These are phyloP conservation scores for Aurinia saxatilis DNA, from an alignment of 345 rosid species.

Conservation along the genomic window DNA sequence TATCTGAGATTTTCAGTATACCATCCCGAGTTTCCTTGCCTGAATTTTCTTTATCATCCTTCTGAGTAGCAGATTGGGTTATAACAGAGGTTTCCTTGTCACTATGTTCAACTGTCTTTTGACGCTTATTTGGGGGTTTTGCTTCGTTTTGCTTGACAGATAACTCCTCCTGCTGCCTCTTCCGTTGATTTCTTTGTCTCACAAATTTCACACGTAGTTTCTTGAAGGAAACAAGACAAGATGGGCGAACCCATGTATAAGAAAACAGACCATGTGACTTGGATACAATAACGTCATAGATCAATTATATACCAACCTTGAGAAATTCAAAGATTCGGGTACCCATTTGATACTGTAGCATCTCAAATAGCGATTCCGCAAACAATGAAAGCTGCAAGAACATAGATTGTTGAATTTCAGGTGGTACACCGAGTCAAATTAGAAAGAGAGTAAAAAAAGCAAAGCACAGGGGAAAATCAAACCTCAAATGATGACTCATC, in stretches of 20 bases:
- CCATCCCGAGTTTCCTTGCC: constrained; percentile 24
- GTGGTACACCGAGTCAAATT: not conserved
- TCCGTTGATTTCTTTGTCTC: constrained; percentile 63
- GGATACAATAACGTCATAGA: not conserved
- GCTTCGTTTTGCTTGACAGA: constrained; percentile 38
- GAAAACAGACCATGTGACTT: not conserved
- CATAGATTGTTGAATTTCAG: not conserved
- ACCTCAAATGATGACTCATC: constrained; percentile 98
- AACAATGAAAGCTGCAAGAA: constrained; percentile 78
- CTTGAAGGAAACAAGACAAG: constrained; percentile 27
- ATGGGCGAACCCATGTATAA: not conserved
- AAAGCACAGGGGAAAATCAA: constrained; percentile 1
- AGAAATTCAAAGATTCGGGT: constrained; percentile 68
- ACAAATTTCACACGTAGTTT: constrained; percentile 60
- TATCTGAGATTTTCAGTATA: not conserved
- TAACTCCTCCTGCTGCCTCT: constrained; percentile 62
- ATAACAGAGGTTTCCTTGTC: constrained; percentile 33
- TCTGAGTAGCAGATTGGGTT: constrained; percentile 32
- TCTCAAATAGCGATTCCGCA: constrained; percentile 85
- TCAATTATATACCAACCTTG: constrained; percentile 45
- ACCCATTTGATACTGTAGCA: constrained; percentile 97
- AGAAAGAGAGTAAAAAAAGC: constrained; percentile 1
- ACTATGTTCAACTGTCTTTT: constrained; percentile 46
- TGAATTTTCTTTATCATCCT: constrained; percentile 32
- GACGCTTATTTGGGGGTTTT: constrained; percentile 40